Percentiles rank a stretch among this genome's conserved stretches.
Evolutionary conservation across 208 protist genomes (phyloP).

Genomic region (Entamoeba moshkovskii): DNA sequence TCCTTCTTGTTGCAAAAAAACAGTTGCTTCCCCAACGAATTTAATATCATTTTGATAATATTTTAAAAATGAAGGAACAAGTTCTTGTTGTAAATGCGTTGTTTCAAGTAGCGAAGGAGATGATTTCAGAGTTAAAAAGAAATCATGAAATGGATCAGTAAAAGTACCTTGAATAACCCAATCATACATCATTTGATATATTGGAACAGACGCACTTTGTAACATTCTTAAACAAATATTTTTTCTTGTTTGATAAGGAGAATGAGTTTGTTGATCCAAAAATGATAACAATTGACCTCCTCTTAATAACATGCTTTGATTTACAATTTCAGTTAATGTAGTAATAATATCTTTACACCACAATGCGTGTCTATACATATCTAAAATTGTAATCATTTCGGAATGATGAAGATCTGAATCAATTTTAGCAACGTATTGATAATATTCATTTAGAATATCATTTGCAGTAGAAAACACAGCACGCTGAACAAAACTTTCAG

Average conservation of each 20-base stretch:
- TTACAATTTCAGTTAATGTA: neutral
- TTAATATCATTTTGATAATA: neutral
- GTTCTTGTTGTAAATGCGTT: neutral
- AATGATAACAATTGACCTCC: neutral
- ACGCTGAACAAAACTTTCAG: neutral
- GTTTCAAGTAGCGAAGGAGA: neutral
- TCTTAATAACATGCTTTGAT: neutral
- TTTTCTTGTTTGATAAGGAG: neutral
- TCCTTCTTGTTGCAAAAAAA: neutral
- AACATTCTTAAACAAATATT: neutral
- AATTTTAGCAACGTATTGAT: neutral
- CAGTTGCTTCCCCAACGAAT: neutral
- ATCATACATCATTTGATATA: neutral
- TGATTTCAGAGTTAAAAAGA: neutral
- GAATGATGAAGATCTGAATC: neutral
- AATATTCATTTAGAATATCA: neutral
- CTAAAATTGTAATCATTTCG: neutral
- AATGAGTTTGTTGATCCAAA: neutral
- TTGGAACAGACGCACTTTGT: neutral
- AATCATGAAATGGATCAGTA: neutral
- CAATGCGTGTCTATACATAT: neutral
- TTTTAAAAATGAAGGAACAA: neutral
- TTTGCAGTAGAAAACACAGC: neutral
- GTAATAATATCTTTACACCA: neutral
- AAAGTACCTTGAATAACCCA: neutral